Conservation (phyloP, 495 filamentous ascomycete species). For the Penicillium canescens region DNA sequence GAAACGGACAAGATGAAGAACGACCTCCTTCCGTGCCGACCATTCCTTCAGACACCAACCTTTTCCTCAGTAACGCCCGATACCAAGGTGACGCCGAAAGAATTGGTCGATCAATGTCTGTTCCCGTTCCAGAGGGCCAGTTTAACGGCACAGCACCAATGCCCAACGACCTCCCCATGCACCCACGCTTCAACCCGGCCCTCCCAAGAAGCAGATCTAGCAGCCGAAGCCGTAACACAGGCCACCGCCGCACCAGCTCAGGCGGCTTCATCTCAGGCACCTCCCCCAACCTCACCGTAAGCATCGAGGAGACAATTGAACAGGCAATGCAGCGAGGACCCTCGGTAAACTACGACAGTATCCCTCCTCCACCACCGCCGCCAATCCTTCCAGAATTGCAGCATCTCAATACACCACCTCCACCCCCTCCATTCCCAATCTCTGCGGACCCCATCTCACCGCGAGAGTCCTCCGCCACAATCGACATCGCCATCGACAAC, state of each 20-base stretch:
- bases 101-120: conserved; percentile 70
- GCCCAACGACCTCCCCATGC: conserved; percentile 50
- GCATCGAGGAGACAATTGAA: conserved; percentile 68
- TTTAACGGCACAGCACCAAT: conserved; percentile 31
- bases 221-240: conserved; percentile 37
- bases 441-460: conserved; percentile 32
- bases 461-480: conserved; percentile 55
- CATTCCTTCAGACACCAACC: conserved; percentile 53
- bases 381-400: conserved; percentile 81
- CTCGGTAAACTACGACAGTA: conserved; percentile 49
- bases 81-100: conserved; percentile 61
- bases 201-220: conserved; percentile 52
- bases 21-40: conserved; percentile 64
- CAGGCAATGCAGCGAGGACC: conserved; percentile 40
- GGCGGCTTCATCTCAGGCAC: conserved; percentile 30
- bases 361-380: conserved; percentile 63
- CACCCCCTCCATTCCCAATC: conserved; percentile 48
- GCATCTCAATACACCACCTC: conserved; percentile 72
- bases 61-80: conserved; percentile 60
- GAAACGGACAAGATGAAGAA: conserved; percentile 54
- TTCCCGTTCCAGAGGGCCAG: conserved; percentile 63
- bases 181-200: conserved; percentile 57
- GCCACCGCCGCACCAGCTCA: conserved; percentile 37
- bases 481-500: conserved; percentile 77
- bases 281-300: conserved; percentile 42